Evolutionary conservation across 352 stramenopile genomes (phyloP).

Genomic region (Phytophthora colocasiae): DNA sequence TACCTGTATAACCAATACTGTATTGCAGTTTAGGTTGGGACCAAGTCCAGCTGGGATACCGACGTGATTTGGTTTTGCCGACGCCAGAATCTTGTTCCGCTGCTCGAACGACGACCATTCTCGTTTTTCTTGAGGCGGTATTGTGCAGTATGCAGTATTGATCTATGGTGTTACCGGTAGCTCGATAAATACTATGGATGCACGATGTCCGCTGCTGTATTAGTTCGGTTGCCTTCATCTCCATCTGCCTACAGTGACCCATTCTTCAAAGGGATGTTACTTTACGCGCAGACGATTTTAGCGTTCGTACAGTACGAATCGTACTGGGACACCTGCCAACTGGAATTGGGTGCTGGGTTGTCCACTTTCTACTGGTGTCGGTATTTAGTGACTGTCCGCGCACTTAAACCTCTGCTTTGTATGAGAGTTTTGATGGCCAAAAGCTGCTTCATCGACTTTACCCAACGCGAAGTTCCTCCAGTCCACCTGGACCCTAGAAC

Average conservation of each 20-base stretch:
- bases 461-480: neutral
- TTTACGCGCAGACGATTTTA: neutral
- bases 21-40: too few species aligned
- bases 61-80: constrained; percentile 1
- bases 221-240: neutral
- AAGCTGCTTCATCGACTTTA: neutral
- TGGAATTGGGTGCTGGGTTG: neutral
- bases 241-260: constrained; percentile 7
- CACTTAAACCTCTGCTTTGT: constrained; percentile 6
- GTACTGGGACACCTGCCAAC: constrained; percentile 7
- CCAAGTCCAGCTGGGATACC: neutral
- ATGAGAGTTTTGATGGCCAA: neutral
- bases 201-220: neutral
- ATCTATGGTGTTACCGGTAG: too few species aligned
- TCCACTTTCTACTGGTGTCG: constrained; percentile 16
- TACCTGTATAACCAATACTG: too few species aligned
- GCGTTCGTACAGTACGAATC: neutral
- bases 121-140: too few species aligned
- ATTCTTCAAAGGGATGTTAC: constrained; percentile 3
- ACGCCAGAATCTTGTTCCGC: constrained; percentile 4
- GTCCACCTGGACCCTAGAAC: constrained; percentile 1
- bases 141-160: neutral
- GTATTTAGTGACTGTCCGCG: neutral
- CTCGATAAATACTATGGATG: too few species aligned
- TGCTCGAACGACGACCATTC: neutral